Evolutionary conservation across 768 basidiomycete genomes (phyloP).

Genomic region (Amyloporia xantha): DNA sequence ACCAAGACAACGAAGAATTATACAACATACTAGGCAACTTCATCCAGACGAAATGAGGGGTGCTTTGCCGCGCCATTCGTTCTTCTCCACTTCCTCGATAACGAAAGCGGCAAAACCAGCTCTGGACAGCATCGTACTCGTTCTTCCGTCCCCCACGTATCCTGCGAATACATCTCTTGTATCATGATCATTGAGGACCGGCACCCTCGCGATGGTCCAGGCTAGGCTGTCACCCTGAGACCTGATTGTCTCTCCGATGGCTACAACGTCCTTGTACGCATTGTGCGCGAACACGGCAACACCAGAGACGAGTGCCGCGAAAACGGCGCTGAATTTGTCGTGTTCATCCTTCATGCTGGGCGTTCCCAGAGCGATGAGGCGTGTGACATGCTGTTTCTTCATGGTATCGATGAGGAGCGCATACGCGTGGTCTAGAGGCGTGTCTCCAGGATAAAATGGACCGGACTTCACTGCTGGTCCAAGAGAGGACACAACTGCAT

Average conservation of each 20-base stretch:
- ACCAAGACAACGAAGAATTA: too few species aligned
- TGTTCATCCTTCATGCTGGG: slow-evolving; percentile 54
- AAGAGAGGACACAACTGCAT: slow-evolving; percentile 61
- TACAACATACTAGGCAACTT: too few species aligned
- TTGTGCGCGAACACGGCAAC: slow-evolving; percentile 37
- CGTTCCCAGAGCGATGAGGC: slow-evolving; percentile 64
- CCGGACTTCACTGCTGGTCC: too few species aligned
- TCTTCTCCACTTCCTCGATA: slow-evolving; percentile 47
- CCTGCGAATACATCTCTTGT: slow-evolving; percentile 47
- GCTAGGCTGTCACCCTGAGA: slow-evolving; percentile 38
- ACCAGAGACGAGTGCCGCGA: slow-evolving; percentile 34
- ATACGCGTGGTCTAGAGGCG: slow-evolving; percentile 61
- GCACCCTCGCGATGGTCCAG: slow-evolving; percentile 70
- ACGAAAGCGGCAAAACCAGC: slow-evolving; percentile 56
- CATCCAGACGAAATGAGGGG: too few species aligned
- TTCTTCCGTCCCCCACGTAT: slow-evolving; percentile 60
- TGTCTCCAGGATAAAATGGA: slow-evolving; percentile 36
- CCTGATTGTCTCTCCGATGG: slow-evolving; percentile 51
- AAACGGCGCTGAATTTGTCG: slow-evolving; percentile 48
- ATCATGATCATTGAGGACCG: slow-evolving; percentile 46
- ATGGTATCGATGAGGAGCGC: slow-evolving; percentile 49
- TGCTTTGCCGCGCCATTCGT: slow-evolving; percentile 50
- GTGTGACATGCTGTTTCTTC: slow-evolving; percentile 43
- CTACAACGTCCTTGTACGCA: slow-evolving; percentile 66
- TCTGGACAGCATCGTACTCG: slow-evolving; percentile 42